Base-by-base conservation (phyloP, 2,329 filamentous ascomycete genomes). In the Gnomoniopsis smithogilvyi region DNA sequence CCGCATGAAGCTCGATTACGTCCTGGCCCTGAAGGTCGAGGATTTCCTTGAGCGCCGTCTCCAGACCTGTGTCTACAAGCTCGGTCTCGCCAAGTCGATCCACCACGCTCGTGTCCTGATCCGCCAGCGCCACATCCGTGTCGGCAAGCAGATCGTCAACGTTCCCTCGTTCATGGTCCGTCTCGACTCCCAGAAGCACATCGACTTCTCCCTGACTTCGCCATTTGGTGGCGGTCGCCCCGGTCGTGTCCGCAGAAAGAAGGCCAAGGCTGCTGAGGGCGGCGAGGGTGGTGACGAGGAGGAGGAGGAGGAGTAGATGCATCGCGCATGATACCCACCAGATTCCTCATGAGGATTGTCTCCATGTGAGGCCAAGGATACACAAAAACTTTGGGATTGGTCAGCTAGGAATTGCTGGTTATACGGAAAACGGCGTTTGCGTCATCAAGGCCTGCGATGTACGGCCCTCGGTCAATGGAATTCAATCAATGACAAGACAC, bases 1-100 rank as follows among this genome's bases (percentile, higher is more conserved):
- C 78, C 95, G 95, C 88, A 99, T 99, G 95, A 99, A 97, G 91
- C 95, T 99, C 87, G 95, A 99, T 97, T 97, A 99, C 90, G 95
- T 99, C 77, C 85, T 99, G 77, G 95, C 95, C 82, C 89, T 99
- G 64, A 96, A 96, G 87, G 90, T 96, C 74, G 95, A 99, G 83
- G 95, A 99, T 82, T 99, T 99, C 90, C 87, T 99, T 83, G 95
- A 99, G 90, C 94, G 95, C 75, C 93, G 95, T 81, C 93, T 98
- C 70, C 94, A 99, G 89, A 99, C 95, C 73, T 96, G 94, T 76
- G 95, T 99, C 80, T 98, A 96, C 90, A 98, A 99, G 91, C 93
- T 99, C 73, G 95, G 95, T 75, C 92, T 99, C 66, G 95, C 95
- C 84, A 99, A 99, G 91, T 96, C 93, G 65, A 98, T 99, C 83